Conservation (phyloP, 805 yeast genomes). For the Zygoascus biomembranicola region DNA sequence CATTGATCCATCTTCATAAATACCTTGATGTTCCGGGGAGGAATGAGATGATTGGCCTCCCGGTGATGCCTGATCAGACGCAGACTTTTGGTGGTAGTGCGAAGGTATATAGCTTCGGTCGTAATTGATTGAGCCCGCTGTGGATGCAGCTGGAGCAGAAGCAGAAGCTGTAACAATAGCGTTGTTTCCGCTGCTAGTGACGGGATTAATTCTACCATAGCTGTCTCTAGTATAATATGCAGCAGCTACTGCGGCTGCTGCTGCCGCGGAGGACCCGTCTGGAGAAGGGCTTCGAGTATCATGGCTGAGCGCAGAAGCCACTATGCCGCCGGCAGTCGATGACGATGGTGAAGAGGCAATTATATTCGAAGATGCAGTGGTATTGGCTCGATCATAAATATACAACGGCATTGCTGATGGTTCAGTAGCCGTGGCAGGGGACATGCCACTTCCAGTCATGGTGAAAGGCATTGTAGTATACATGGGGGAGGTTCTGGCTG, state of each 20-base stretch:
- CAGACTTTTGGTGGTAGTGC: neutral
- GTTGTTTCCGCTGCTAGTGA: neutral
- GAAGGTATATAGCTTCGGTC: neutral
- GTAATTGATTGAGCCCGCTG: neutral
- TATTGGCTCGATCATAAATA: neutral
- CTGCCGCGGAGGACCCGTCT: neutral
- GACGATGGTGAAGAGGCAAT: neutral
- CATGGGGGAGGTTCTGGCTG: neutral
- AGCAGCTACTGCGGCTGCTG: neutral
- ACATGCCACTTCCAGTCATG: neutral
- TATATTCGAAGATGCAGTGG: neutral
- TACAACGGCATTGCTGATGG: neutral
- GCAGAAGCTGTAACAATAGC: neutral
- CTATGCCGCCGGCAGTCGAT: neutral
- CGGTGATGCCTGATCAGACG: neutral
- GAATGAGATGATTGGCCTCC: neutral
- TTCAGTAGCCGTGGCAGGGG: neutral
- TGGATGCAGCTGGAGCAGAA: neutral
- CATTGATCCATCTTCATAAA: neutral
- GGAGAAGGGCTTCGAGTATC: neutral
- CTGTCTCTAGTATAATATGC: neutral
- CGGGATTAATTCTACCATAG: neutral
- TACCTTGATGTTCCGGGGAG: neutral
- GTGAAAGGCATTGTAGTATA: neutral
- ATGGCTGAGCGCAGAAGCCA: neutral